A percentile compares a stretch with the other conserved stretches of the same genome.
Conservation (phyloP, 306 rosid genomes). For the Pyrus communis region DNA sequence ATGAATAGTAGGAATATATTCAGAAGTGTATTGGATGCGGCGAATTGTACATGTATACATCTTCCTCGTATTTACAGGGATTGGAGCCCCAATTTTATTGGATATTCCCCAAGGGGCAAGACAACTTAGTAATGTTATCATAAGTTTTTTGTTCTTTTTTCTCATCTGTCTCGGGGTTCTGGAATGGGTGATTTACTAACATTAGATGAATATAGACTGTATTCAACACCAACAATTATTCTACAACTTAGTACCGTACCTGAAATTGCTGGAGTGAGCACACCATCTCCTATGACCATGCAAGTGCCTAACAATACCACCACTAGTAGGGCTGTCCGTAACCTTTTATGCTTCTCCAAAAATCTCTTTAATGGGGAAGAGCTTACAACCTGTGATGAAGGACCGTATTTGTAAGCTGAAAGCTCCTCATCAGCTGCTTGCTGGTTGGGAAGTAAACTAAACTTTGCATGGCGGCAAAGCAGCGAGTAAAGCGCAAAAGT, state of each 20-base stretch:
- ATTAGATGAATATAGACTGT: not conserved
- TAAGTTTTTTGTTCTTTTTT: not conserved
- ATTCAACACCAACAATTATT: not conserved
- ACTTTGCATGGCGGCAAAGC: slow-evolving; percentile 81
- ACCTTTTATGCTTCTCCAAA: slow-evolving; percentile 71
- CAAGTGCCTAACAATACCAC: slow-evolving; percentile 74
- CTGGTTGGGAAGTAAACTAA: slow-evolving; percentile 79
- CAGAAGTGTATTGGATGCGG: not conserved
- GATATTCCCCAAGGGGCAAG: not conserved
- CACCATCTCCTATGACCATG: slow-evolving; percentile 92
- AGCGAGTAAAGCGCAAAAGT: slow-evolving; percentile 82
- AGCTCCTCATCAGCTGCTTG: slow-evolving; percentile 93
- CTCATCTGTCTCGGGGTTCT: not conserved
- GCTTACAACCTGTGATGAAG: slow-evolving; percentile 41
- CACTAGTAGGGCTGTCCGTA: slow-evolving; percentile 58
- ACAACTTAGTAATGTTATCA: not conserved
- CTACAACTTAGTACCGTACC: slow-evolving; percentile 28
- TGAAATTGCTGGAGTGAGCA: slow-evolving; percentile 88
- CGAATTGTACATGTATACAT: not conserved
- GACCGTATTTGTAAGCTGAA: slow-evolving; percentile 71
- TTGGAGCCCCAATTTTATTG: not conserved
- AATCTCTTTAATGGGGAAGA: slow-evolving; percentile 60
- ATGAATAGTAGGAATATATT: not conserved
- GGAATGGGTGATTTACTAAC: not conserved
- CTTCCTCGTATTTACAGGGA: not conserved